These are phyloP conservation scores for Climacium dendroides DNA, from an alignment of 225 moss, liverwort and hornwort species.

Conservation along the genomic window DNA sequence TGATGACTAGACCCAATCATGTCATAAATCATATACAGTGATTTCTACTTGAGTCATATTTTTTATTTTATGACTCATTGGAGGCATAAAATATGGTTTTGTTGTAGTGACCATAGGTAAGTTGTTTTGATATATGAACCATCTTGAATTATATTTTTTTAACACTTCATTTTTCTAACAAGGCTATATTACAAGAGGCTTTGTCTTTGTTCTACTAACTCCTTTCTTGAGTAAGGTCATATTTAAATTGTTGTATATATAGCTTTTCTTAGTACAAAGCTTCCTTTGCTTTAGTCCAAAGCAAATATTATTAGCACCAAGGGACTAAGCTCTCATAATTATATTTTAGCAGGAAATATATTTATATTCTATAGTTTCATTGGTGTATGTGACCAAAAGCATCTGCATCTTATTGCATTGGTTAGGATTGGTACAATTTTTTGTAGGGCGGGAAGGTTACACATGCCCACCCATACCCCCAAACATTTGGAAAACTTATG, in stretches of 20 bases:
- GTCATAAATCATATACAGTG: too few species aligned
- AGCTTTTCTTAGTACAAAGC: background rate
- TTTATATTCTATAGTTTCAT: background rate
- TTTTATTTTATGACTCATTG: too few species aligned
- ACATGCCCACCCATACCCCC: background rate
- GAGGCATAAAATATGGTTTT: too few species aligned
- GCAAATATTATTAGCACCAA: background rate
- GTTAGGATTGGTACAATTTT: fast-evolving
- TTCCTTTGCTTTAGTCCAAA: background rate
- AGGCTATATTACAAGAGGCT: fast-evolving
- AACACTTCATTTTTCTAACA: background rate
- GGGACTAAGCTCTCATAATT: fast-evolving
- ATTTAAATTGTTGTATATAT: background rate
- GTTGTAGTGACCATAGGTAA: too few species aligned
- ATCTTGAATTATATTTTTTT: background rate
- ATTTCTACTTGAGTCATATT: too few species aligned
- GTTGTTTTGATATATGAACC: background rate
- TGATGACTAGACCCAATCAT: too few species aligned
- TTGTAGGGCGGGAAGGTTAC: fast-evolving
- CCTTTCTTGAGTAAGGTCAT: fast-evolving
- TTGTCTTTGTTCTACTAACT: background rate
- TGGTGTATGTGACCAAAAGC: fast-evolving
- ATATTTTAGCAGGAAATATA: background rate
- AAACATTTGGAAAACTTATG: fast-evolving
- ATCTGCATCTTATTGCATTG: background rate